Evolutionary conservation across 257 asterid genomes (phyloP), one percentile per base, ranked within the genome.

Genomic region (Gynochthodes officinalis): DNA sequence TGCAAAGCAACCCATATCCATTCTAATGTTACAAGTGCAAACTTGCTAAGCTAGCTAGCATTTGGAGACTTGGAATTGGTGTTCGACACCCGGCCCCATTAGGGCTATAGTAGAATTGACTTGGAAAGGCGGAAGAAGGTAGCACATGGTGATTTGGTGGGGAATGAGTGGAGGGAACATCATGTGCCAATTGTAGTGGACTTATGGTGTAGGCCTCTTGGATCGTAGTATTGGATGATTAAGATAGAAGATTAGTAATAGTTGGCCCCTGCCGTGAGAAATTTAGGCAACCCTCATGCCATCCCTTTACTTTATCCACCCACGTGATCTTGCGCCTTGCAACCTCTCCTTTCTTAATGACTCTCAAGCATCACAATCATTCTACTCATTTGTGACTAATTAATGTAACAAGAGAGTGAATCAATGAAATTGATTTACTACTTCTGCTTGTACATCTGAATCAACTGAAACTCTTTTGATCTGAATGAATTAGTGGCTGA

Each of bases 231-330:
- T 80, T 77, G 77, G 69, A 73, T 84, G 87, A 84, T 85, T 84
- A 83, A 80, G 87, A 30, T 16, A 33, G 19, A 7, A 19, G 48
- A 84, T 79, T 72, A 84, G 48, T 80, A 9, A 37, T 80, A 82
- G 82, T 83, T 83, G 89, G 86, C 70, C 69, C 35, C 81, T 88
- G 89, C 83, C 86, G 81, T 64, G 50, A 65, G 58, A 75, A 72
- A 64, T 80, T 69, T 79, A 86, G 76, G 89, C 92, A 88, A 32
- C 92, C 90, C 94, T 86, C 92, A 76, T 90, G 93, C 52, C 30
- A 35, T 59, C 63, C 71, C 73, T 74, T 77, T 76, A 69, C 82
- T 86, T 80, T 85, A 75, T 83, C 80, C 92, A 86, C 86, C 80
- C 92, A 86, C 86, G 84, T 90, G 87, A 78, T 78, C 69, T 67